Percentiles rank a stretch among this genome's conserved stretches.
Conservation (phyloP, 2,329 filamentous ascomycete species). For the Hansfordia pulvinata region DNA sequence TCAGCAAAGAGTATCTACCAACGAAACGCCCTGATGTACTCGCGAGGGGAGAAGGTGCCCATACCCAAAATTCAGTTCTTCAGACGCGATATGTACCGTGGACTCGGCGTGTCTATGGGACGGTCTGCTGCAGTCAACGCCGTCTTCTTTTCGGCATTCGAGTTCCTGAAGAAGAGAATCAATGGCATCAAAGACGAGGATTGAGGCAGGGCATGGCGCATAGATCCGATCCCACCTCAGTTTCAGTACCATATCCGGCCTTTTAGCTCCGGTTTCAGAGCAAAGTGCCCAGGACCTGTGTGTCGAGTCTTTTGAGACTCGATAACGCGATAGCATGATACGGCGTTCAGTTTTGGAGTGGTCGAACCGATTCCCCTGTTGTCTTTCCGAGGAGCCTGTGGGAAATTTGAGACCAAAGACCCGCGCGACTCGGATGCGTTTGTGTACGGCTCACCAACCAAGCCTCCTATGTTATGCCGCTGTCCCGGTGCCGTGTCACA, state of each 20-base stretch:
- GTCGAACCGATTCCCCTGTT: no score
- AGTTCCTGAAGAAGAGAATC: constrained; percentile 64
- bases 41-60: constrained; percentile 48
- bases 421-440: no score
- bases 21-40: constrained; percentile 61
- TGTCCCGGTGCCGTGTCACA: no score
- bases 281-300: no score
- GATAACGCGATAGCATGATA: no score
- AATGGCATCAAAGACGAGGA: constrained; percentile 34
- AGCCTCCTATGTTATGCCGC: no score
- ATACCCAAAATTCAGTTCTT: constrained; percentile 68
- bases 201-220: constrained; percentile 2
- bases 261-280: no score
- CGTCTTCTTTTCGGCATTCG: constrained; percentile 82
- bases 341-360: no score
- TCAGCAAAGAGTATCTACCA: constrained; percentile 80
- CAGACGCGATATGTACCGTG: constrained; percentile 66
- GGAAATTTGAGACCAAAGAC: no score
- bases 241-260: background rate
- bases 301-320: no score
- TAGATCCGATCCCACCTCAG: background rate
- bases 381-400: no score
- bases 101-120: constrained; percentile 70
- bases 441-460: no score
- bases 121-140: constrained; percentile 75